phyloP scores from a whole-genome alignment of 139 green algal species.

The Chlorella sp. region DNA sequence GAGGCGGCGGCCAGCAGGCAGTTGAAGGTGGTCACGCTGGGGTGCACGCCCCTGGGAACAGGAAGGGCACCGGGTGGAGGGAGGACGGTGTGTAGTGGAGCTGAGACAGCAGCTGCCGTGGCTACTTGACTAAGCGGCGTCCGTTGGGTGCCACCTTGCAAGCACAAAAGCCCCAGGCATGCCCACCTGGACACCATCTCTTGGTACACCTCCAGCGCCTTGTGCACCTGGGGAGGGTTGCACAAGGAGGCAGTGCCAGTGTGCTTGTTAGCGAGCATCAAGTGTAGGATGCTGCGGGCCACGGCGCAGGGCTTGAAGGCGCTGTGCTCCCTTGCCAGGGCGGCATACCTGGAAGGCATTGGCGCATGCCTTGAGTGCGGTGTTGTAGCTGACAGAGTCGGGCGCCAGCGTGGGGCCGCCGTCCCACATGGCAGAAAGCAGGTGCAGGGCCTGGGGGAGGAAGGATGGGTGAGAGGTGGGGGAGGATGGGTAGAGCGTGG shows the following conservation, averaged over 20 bases:
- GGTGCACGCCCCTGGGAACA: constrained; percentile 59
- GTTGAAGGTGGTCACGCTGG: constrained; percentile 81
- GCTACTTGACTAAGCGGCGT: too few species aligned
- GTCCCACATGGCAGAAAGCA: constrained; percentile 82
- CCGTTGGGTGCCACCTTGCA: too few species aligned
- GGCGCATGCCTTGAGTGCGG: constrained; percentile 84
- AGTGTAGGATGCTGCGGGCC: too few species aligned
- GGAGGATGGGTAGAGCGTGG: too few species aligned
- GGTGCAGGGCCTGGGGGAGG: constrained; percentile 52
- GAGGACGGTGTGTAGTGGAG: too few species aligned
- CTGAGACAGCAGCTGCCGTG: too few species aligned
- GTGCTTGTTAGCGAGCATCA: too few species aligned
- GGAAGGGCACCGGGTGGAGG: neutral
- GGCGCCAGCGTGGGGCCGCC: constrained; percentile 75
- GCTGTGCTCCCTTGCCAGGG: too few species aligned
- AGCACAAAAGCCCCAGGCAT: too few species aligned
- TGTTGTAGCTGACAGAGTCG: constrained; percentile 89
- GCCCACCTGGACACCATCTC: constrained; percentile 61
- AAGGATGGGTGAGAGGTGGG: too few species aligned
- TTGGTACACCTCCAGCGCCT: constrained; percentile 45
- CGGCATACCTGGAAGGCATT: constrained; percentile 80
- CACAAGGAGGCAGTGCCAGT: too few species aligned
- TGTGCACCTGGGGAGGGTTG: constrained; percentile 55
- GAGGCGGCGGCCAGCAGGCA: constrained; percentile 67
- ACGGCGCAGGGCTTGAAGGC: too few species aligned